Evolutionary conservation across 257 asterid genomes (phyloP), one percentile per base, ranked within the genome.

Genomic region (Ajuga chamaepitys): DNA sequence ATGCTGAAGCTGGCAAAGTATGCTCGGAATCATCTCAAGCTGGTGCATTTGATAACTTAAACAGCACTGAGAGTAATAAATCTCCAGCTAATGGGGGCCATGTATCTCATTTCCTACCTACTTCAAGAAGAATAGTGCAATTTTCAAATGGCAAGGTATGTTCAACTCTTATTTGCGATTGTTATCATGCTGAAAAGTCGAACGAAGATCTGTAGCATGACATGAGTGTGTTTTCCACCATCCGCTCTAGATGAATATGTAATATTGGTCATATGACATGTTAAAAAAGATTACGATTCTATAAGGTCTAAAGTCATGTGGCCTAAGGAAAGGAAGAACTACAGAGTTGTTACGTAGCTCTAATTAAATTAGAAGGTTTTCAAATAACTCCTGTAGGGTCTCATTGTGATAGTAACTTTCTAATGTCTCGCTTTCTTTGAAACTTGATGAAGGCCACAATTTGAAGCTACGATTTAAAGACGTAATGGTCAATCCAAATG

Each of bases 51-150:
- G 87, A 71, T 54, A 68, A 53, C 76, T 71, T 63, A 72, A 77
- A 63, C 41, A 62, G 61, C 52, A 50, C 44, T 16, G 56, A 70
- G 17, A 13, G 41, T 34, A 65, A 65, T 58, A 80, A 69, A 48
- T 50, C 76, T 50, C 63, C 17, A 32, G 66, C 77, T 20, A 86
- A 78, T 56, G 78, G 73, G 60, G 80, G 83, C 18, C 95, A 80
- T 7, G 21, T 75, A 54, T 91, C 98, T 50, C 93, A 87, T 73
- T 93, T 93, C 80, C 78, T 93, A 56, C 98, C 96, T 41, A 93
- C 98, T 25, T 93, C 98, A 16, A 81, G 98, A 74, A 79, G 98
- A 78, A 93, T 93, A 20, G 95, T 89, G 74, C 98, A 93, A 70
- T 93, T 93, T 66, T 89, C 98, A 30, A 89, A 88, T 67, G 93